A percentile compares a stretch with the other conserved stretches of the same genome.
Evolutionary conservation across 1,139 yeast species (phyloP).

Genomic region (Candida pseudoviswanathii): DNA sequence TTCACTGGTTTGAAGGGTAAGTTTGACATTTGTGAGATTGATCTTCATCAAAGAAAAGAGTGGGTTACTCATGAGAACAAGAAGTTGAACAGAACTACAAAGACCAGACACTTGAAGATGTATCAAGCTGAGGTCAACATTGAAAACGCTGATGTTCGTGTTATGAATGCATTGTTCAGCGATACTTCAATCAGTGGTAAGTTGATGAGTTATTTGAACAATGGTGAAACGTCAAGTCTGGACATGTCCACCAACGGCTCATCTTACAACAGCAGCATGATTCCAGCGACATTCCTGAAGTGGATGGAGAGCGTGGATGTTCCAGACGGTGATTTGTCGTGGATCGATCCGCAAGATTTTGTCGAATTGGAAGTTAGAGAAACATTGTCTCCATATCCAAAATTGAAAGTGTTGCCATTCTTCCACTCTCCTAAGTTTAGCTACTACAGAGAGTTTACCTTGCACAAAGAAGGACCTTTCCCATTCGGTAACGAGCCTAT

Average conservation of each 20-base stretch:
- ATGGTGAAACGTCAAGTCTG: slow-evolving; percentile 8
- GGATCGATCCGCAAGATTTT: slow-evolving; percentile 86
- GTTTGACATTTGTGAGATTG: slow-evolving; percentile 66
- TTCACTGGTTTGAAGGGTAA: slow-evolving; percentile 82
- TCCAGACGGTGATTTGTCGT: slow-evolving; percentile 53
- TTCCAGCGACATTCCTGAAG: slow-evolving; percentile 11
- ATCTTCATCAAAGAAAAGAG: slow-evolving; percentile 82
- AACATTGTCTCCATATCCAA: slow-evolving; percentile 52
- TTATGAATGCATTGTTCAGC: slow-evolving; percentile 66
- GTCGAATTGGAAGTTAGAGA: slow-evolving; percentile 66
- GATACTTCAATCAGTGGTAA: slow-evolving; percentile 53
- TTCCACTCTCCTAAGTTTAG: slow-evolving; percentile 75
- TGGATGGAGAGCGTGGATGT: slow-evolving; percentile 35
- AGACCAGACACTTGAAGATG: slow-evolving; percentile 63
- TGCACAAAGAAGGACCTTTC: slow-evolving; percentile 50
- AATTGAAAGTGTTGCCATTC: slow-evolving; percentile 62
- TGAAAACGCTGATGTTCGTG: slow-evolving; percentile 69
- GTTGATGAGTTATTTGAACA: slow-evolving; percentile 47
- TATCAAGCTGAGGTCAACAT: slow-evolving; percentile 77
- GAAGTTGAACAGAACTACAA: slow-evolving; percentile 57
- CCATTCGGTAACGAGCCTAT: slow-evolving; percentile 72
- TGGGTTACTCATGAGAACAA: slow-evolving; percentile 59
- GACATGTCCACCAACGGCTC: slow-evolving; percentile 15
- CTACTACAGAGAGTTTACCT: slow-evolving; percentile 64
- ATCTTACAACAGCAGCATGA: slow-evolving; percentile 9